Evolutionary conservation across 495 filamentous ascomycete species (phyloP).

Genomic region (Hyaloscypha hepaticicola): DNA sequence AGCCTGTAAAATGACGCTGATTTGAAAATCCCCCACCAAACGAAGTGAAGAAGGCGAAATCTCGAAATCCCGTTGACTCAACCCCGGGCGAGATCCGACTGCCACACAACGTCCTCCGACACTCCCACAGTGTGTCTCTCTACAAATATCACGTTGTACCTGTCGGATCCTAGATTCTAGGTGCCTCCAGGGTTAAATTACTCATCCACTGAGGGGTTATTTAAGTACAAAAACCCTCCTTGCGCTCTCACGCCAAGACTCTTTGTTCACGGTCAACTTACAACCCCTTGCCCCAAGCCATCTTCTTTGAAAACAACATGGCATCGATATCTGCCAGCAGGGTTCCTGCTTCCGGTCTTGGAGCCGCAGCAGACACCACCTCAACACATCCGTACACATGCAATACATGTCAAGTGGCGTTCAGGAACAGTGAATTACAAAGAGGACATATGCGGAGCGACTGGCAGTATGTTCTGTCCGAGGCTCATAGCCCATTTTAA

Average conservation of each 20-base stretch:
- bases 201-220: background rate
- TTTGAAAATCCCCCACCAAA: conserved; percentile 12
- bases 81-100: background rate
- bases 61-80: background rate
- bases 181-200: background rate
- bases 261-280: background rate
- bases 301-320: conserved; percentile 38
- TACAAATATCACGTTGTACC: background rate
- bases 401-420: conserved; percentile 97
- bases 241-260: background rate
- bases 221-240: background rate
- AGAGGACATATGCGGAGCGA: conserved; percentile 94
- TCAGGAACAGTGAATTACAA: conserved; percentile 90
- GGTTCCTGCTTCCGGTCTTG: conserved; percentile 33
- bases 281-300: background rate
- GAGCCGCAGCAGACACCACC: conserved; percentile 35
- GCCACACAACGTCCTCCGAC: background rate
- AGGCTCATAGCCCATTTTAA: background rate
- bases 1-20: conserved; percentile 10
- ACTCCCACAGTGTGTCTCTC: background rate
- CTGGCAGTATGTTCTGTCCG: conserved; percentile 77
- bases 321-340: conserved; percentile 51
- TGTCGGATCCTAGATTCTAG: background rate
- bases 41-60: background rate
- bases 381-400: conserved; percentile 88